Percentiles rank a stretch among this genome's conserved stretches.
Evolutionary conservation across 2,329 filamentous ascomycete species (phyloP).

Genomic region (Phaeophleospora eucalypticola): DNA sequence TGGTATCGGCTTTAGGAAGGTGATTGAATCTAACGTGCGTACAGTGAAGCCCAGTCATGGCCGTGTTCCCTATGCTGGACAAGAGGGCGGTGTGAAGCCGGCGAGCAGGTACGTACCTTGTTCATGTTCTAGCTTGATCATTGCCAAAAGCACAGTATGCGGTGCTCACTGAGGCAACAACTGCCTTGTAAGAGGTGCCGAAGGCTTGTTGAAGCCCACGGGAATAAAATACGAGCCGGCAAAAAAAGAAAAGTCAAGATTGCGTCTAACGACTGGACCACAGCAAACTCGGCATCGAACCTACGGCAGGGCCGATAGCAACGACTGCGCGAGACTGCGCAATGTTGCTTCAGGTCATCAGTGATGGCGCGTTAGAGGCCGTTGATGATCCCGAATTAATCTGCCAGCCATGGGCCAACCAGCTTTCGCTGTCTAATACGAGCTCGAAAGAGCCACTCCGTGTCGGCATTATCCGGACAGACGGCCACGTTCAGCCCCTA

Average conservation of each 20-base stretch:
- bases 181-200: too few species aligned
- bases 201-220: too few species aligned
- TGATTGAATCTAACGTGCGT: not conserved
- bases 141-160: too few species aligned
- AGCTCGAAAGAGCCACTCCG: conserved; percentile 29
- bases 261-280: too few species aligned
- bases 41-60: conserved; percentile 41
- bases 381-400: conserved; percentile 45
- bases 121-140: not conserved
- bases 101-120: conserved; percentile 29
- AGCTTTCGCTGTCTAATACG: conserved; percentile 18
- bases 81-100: conserved; percentile 45
- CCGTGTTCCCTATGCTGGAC: conserved; percentile 51
- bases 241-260: too few species aligned
- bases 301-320: conserved; percentile 46
- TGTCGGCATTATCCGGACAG: conserved; percentile 49
- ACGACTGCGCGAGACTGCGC: conserved; percentile 50
- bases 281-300: conserved; percentile 42
- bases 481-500: conserved; percentile 50
- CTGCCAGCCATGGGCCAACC: conserved; percentile 37
- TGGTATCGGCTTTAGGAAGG: not conserved
- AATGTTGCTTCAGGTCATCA: conserved; percentile 52
- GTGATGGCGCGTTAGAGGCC: conserved; percentile 50
- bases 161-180: too few species aligned
- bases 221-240: too few species aligned